Evolutionary conservation across 495 filamentous ascomycete species (phyloP).

Genomic region (Evansstolkia leycettana): DNA sequence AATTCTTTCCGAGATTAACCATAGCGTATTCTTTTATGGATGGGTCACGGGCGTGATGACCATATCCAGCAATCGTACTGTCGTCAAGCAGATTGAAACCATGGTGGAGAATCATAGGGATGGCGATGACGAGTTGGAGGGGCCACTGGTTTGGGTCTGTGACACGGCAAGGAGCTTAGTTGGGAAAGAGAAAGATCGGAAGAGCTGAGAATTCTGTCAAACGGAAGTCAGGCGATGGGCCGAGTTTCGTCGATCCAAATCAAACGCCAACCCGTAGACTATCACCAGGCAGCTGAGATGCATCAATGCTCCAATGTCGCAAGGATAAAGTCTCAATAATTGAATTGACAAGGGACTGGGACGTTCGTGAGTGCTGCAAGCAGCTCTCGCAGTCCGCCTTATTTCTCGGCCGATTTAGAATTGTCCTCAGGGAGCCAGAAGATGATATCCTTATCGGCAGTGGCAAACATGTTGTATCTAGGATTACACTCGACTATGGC

Average conservation of each 20-base stretch:
- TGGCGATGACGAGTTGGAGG: slow-evolving; percentile 28
- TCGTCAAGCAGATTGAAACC: slow-evolving; percentile 49
- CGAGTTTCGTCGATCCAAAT: neutral
- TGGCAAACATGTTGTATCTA: slow-evolving; percentile 77
- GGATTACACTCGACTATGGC: slow-evolving; percentile 81
- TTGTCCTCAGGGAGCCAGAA: slow-evolving; percentile 69
- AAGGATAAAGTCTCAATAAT: too few relatives aligned
- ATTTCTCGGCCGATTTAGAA: slow-evolving; percentile 21
- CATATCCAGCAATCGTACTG: slow-evolving; percentile 52
- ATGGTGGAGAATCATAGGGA: slow-evolving; percentile 31
- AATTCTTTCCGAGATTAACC: slow-evolving; percentile 48
- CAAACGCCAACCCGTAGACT: neutral
- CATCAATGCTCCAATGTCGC: too few relatives aligned
- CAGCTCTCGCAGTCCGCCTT: slow-evolving; percentile 2
- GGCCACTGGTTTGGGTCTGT: slow-evolving; percentile 49
- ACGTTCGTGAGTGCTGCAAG: too few relatives aligned
- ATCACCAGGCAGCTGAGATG: too few relatives aligned
- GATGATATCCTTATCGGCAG: slow-evolving; percentile 73
- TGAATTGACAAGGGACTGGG: too few relatives aligned
- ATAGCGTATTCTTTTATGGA: slow-evolving; percentile 56
- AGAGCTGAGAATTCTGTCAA: slow-evolving; percentile 13
- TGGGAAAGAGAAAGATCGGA: slow-evolving; percentile 46
- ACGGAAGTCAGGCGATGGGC: neutral
- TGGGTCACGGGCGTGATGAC: slow-evolving; percentile 50
- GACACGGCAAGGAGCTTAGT: slow-evolving; percentile 52